Evolutionary conservation across 768 basidiomycete species (phyloP).

Genomic region (Russula sp.): DNA sequence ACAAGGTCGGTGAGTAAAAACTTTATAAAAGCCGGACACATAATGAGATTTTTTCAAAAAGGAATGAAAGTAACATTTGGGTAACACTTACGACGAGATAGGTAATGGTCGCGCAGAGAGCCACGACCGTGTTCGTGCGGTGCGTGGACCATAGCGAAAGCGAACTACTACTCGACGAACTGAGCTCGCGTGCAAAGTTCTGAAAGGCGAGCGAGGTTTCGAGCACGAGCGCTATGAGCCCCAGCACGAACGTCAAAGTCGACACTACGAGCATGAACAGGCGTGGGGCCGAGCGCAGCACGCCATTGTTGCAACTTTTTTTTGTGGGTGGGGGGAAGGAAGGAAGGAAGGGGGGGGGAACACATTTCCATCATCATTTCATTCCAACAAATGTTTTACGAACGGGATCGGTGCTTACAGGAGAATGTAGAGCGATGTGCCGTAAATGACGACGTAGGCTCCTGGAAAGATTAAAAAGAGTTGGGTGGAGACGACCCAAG

Average conservation of each 20-base stretch:
- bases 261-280: conserved; percentile 21
- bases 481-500: background rate
- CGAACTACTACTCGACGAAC: background rate
- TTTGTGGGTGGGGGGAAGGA: too few relatives aligned
- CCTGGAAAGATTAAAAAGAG: background rate
- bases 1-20: conserved; percentile 14
- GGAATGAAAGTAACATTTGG: too few relatives aligned
- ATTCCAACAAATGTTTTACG: too few relatives aligned
- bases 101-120: conserved; percentile 9
- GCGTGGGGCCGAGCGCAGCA: conserved; percentile 15
- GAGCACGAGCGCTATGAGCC: conserved; percentile 18
- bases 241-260: conserved; percentile 17
- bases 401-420: too few relatives aligned
- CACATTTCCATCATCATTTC: too few relatives aligned
- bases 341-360: too few relatives aligned
- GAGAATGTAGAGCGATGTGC: conserved; percentile 23
- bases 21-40: background rate
- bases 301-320: conserved; percentile 4
- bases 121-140: conserved; percentile 2
- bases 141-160: conserved; percentile 14
- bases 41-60: background rate
- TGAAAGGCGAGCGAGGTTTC: conserved; percentile 17
- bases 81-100: conserved; percentile 9
- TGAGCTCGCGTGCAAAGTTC: background rate
- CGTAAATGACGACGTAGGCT: conserved; percentile 13